Base-by-base conservation (phyloP, 2,329 filamentous ascomycete genomes). In the Exophiala sideris region DNA sequence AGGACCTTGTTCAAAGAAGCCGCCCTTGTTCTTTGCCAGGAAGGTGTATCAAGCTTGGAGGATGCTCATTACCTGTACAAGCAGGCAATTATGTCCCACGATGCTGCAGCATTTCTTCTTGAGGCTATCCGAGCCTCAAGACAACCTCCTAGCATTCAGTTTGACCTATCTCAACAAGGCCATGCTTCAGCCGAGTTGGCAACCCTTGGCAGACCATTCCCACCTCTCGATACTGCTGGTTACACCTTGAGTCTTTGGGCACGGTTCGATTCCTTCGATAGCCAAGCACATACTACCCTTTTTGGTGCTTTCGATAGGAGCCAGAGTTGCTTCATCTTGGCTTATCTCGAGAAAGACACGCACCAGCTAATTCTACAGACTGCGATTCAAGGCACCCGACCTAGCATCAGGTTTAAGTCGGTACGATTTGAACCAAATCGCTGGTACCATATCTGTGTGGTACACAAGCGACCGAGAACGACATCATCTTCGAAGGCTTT, bases 281-380 rank as follows among this genome's bases (percentile, higher is more conserved):
- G 82, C 4, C 82, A 83, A 42, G 85, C 88, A 12, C 94, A 99
- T 69, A 99, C 94, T 0, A 99, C 94, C 0, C 81, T 99, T 11
- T 99, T 99, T 69, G 94, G 94, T 21, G 89, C 94, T 7, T 97
- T 95, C 70, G 94, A 99, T 71, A 79, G 86, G 3, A 90, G 84
- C 4, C 92, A 97, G 70, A 90, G 89, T 4, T 99, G 94, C 70
- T 99, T 99, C 66, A 75, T 99, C 34, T 83, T 99, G 63, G 86
- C 91, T 56, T 99, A 99, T 67, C 79, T 99, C 36, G 95, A 99
- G 69, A 91, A 87, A 67, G 91, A 96, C 68, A 95, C 90, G 1
- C 88, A 83, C 57, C 94, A 96, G 71, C 88, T 99, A 62, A 99
- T 99, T 62, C 76, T 99, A 5, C 94, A 99, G 72, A 97, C 95